A percentile compares a stretch with the other conserved stretches of the same genome.
These are phyloP conservation scores for Clavispora asparagi DNA, from an alignment of 805 yeast species.

Conservation along the genomic window DNA sequence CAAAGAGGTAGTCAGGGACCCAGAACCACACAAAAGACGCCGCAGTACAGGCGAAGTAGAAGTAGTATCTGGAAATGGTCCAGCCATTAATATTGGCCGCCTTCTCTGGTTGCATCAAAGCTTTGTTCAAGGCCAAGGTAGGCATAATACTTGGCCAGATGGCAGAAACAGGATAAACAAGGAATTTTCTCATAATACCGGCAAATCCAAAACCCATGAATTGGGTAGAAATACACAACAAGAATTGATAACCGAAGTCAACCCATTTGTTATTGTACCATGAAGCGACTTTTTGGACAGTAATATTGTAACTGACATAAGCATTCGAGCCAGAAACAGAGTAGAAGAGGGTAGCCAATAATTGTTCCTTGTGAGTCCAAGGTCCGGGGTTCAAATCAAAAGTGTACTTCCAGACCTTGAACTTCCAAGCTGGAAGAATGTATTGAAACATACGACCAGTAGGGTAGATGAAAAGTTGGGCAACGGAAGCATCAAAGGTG, in stretches of 20 bases:
- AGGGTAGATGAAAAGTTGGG: conserved; percentile 16
- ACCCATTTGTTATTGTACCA: conserved; percentile 26
- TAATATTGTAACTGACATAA: conserved; percentile 27
- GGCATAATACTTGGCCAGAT: conserved; percentile 34
- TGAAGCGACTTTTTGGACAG: conserved; percentile 9
- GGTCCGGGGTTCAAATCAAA: conserved; percentile 55
- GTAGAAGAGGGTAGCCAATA: conserved; percentile 49
- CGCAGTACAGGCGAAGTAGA: conserved; percentile 18
- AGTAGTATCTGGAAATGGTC: conserved; percentile 29
- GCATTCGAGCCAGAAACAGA: conserved; percentile 27
- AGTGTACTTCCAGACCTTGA: conserved; percentile 28
- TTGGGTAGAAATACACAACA: conserved; percentile 21
- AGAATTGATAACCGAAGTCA: conserved; percentile 17
- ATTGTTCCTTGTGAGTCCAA: conserved; percentile 61
- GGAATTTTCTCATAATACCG: conserved; percentile 25
- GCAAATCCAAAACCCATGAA: conserved; percentile 29
- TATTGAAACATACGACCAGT: conserved; percentile 33
- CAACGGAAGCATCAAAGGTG: conserved; percentile 9
- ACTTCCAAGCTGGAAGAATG: conserved; percentile 38
- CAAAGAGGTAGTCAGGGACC: conserved; percentile 41
- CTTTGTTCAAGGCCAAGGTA: conserved; percentile 44
- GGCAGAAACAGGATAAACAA: conserved; percentile 22
- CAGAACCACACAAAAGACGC: conserved; percentile 39
- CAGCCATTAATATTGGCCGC: conserved; percentile 27
- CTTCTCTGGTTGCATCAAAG: conserved; percentile 31